Percentiles rank a stretch among this genome's conserved stretches.
Evolutionary conservation across 2,329 filamentous ascomycete species (phyloP).

Genomic region (Clarireedia monteithiana): DNA sequence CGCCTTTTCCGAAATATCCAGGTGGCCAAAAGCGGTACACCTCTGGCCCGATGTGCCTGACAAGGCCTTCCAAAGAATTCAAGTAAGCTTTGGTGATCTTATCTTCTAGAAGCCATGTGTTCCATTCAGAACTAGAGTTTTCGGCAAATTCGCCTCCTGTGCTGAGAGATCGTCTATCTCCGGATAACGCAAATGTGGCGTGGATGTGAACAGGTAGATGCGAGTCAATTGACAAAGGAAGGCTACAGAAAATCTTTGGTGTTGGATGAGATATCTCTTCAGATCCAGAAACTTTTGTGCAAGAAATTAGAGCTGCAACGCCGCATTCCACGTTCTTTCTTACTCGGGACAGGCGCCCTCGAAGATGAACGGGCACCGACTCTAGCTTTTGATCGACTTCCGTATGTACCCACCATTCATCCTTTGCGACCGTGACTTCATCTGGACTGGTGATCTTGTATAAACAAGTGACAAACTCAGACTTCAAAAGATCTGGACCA

Average conservation of each 20-base stretch:
- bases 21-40: conserved; percentile 22
- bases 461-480: conserved; percentile 8
- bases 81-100: conserved; percentile 23
- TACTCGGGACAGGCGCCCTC: conserved; percentile 10
- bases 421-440: conserved; percentile 6
- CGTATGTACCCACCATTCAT: conserved; percentile 18
- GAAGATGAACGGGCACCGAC: conserved; percentile 5
- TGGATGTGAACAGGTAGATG: conserved; percentile 26
- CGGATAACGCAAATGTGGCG: conserved; percentile 26
- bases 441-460: conserved; percentile 1
- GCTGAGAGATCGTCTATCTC: conserved; percentile 23
- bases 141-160: conserved; percentile 14
- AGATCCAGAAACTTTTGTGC: neutral
- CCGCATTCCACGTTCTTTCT: conserved; percentile 21
- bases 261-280: neutral
- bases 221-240: conserved; percentile 15
- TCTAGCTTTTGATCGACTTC: conserved; percentile 10
- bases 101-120: conserved; percentile 19
- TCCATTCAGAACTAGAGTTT: conserved; percentile 19
- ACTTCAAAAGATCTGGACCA: conserved; percentile 3
- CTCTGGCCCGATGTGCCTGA: conserved; percentile 5
- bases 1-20: conserved; percentile 7
- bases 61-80: conserved; percentile 18
- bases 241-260: neutral
- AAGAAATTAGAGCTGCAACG: conserved; percentile 16